phyloP scores from a whole-genome alignment of 1,284 basidiomycete genomes.

The Sanghuangporus weigelae region DNA sequence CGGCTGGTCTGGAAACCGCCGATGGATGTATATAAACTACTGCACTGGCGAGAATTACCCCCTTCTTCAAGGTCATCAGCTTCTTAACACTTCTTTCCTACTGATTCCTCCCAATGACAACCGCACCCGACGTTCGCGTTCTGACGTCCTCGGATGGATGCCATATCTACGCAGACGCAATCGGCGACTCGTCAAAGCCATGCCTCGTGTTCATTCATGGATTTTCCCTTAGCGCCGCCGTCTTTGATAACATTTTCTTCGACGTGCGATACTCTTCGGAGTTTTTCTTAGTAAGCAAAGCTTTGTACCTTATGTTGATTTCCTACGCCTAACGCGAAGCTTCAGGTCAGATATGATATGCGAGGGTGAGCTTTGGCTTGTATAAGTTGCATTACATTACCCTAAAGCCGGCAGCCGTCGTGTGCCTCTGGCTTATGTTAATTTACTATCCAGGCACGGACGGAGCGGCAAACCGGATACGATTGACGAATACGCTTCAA shows the following conservation, averaged over 20 bases:
- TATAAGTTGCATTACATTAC: not conserved
- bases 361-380: constrained; percentile 13
- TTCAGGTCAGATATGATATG: constrained; percentile 7
- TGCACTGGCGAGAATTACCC: not conserved
- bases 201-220: constrained; percentile 23
- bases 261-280: constrained; percentile 10
- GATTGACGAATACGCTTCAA: constrained; percentile 25
- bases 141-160: constrained; percentile 23
- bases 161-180: constrained; percentile 23
- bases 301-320: not conserved
- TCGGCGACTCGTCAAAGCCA: constrained; percentile 21
- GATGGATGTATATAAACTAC: not conserved
- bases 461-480: constrained; percentile 26
- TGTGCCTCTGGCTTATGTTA: not conserved
- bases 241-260: constrained; percentile 21
- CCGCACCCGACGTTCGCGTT: not conserved
- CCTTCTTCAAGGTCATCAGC: not conserved
- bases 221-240: constrained; percentile 16
- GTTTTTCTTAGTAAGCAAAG: constrained; percentile 21
- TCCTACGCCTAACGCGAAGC: not conserved
- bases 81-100: not conserved
- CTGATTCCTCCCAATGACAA: not conserved
- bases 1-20: not conserved
- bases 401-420: too few species aligned
- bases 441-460: constrained; percentile 23